These are phyloP conservation scores for Irpex rosettiformis DNA, from an alignment of 1,284 basidiomycete genomes.

Conservation along the genomic window DNA sequence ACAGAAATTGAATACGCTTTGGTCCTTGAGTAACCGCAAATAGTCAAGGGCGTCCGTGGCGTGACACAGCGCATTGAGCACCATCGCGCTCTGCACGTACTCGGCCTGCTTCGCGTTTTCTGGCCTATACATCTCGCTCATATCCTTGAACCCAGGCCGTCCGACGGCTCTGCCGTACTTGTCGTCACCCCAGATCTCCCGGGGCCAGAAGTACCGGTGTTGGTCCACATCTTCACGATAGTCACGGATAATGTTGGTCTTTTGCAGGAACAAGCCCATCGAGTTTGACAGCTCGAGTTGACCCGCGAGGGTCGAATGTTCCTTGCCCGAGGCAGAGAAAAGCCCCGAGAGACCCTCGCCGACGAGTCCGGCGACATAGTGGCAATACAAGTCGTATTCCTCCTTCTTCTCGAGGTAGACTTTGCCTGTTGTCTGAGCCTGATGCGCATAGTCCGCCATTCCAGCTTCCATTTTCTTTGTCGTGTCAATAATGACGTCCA, in stretches of 20 bases:
- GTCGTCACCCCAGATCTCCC: slow-evolving; percentile 77
- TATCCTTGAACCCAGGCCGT: slow-evolving; percentile 49
- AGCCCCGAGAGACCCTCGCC: slow-evolving; percentile 94
- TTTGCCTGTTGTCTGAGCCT: slow-evolving; percentile 66
- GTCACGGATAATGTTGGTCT: slow-evolving; percentile 98
- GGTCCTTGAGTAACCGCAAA: slow-evolving; percentile 83
- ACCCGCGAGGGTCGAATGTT: slow-evolving; percentile 71
- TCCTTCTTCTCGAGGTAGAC: slow-evolving; percentile 72
- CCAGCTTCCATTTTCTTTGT: slow-evolving; percentile 86
- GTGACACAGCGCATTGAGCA: slow-evolving; percentile 87
- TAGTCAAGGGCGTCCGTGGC: slow-evolving; percentile 89
- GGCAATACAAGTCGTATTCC: slow-evolving; percentile 97
- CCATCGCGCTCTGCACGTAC: slow-evolving; percentile 86
- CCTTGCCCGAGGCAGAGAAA: slow-evolving; percentile 87
- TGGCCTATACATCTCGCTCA: slow-evolving; percentile 57
- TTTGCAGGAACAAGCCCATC: slow-evolving; percentile 97
- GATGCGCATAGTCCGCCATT: slow-evolving; percentile 94
- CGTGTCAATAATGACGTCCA: slow-evolving; percentile 81
- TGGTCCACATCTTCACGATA: slow-evolving; percentile 91
- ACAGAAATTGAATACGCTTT: slow-evolving; percentile 95
- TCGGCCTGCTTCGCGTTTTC: slow-evolving; percentile 61
- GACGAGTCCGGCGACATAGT: slow-evolving; percentile 97
- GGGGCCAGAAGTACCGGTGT: slow-evolving; percentile 92
- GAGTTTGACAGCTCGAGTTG: slow-evolving; percentile 91
- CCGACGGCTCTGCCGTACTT: slow-evolving; percentile 45